These are phyloP conservation scores for Drechslerella coelobrocha DNA, from an alignment of 2,329 filamentous ascomycete species.

Conservation along the genomic window DNA sequence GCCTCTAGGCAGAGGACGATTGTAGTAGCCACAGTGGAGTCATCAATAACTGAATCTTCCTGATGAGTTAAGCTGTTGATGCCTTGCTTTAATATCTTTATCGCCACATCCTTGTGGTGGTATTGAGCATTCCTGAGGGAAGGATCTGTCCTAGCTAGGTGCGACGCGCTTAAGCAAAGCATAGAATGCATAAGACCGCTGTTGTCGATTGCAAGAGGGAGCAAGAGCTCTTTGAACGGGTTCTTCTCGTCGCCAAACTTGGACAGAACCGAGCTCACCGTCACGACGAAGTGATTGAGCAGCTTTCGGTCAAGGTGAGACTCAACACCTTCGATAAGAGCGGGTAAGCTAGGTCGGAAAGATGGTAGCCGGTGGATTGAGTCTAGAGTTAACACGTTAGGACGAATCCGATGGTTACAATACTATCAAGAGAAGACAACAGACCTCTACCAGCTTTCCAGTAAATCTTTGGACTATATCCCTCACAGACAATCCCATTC, in stretches of 20 bases:
- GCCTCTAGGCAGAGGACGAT: slow-evolving; percentile 68
- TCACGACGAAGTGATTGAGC: slow-evolving; percentile 80
- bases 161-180: slow-evolving; percentile 80
- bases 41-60: slow-evolving; percentile 60
- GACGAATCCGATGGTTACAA: slow-evolving; percentile 53
- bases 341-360: slow-evolving; percentile 50
- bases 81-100: slow-evolving; percentile 49
- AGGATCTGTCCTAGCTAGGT: slow-evolving; percentile 66
- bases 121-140: slow-evolving; percentile 65
- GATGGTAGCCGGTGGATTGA: slow-evolving; percentile 26
- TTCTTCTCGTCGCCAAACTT: slow-evolving; percentile 81
- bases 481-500: slow-evolving; percentile 89
- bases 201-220: slow-evolving; percentile 81
- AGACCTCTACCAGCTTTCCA: slow-evolving; percentile 78
- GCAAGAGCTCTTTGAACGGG: slow-evolving; percentile 81
- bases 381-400: slow-evolving; percentile 7
- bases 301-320: slow-evolving; percentile 79
- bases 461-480: slow-evolving; percentile 82
- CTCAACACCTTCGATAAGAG: slow-evolving; percentile 79
- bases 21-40: slow-evolving; percentile 69
- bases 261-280: slow-evolving; percentile 80
- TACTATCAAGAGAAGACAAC: slow-evolving; percentile 55
- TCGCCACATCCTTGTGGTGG: slow-evolving; percentile 61
- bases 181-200: slow-evolving; percentile 89
- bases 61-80: slow-evolving; percentile 35